These are phyloP conservation scores for Coemansia sp. DNA, from an alignment of 192 early-diverging fungal species.

Conservation along the genomic window DNA sequence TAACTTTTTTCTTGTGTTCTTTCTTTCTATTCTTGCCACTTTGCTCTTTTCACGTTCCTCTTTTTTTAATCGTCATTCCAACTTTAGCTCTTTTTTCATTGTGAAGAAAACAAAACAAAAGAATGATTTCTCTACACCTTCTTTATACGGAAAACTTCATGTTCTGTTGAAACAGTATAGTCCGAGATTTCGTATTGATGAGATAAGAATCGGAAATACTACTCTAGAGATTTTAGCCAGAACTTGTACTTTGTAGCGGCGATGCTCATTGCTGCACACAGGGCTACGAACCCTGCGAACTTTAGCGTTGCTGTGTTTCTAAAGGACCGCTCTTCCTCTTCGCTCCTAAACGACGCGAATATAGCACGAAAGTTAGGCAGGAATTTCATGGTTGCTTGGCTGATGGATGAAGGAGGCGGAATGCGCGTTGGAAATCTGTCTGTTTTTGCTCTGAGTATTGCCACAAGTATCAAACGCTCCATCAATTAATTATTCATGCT, in stretches of 20 bases:
- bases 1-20: not conserved
- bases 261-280: conserved; percentile 54
- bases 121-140: not conserved
- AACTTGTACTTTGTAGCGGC: conserved; percentile 40
- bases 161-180: no score
- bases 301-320: conserved; percentile 46
- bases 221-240: conserved; percentile 8
- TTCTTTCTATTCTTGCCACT: not conserved
- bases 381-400: conserved; percentile 22
- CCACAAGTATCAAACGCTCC: not conserved
- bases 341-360: conserved; percentile 56
- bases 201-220: not conserved
- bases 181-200: no score
- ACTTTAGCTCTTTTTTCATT: conserved; percentile 9
- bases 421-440: not conserved
- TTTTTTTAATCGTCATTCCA: conserved; percentile 7
- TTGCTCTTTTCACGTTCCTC: conserved; percentile 8
- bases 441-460: not conserved
- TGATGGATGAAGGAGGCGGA: not conserved
- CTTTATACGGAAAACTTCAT: no score
- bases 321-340: conserved; percentile 53
- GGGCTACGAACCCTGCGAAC: conserved; percentile 49
- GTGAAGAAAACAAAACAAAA: not conserved
- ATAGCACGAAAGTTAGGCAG: conserved; percentile 59
- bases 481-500: no score